These are phyloP conservation scores for Agaricus subrufescens DNA, from an alignment of 768 basidiomycete genomes.

Conservation along the genomic window DNA sequence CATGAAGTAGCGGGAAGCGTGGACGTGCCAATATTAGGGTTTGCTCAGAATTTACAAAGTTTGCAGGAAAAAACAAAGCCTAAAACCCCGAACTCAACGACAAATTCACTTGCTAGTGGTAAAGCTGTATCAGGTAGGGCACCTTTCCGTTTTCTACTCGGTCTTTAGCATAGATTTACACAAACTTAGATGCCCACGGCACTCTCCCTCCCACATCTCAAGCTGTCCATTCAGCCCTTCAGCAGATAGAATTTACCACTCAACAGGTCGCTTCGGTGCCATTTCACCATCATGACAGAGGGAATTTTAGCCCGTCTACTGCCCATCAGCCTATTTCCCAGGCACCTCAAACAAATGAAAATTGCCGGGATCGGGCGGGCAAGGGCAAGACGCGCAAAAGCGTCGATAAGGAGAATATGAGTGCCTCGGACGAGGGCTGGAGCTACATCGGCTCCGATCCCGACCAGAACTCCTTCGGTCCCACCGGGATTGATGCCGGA, in stretches of 20 bases:
- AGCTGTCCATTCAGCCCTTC: slow-evolving; percentile 33
- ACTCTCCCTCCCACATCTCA: slow-evolving; percentile 40
- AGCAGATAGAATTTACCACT: slow-evolving; percentile 40
- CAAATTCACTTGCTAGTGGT: background rate
- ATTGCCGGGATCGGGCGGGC: background rate
- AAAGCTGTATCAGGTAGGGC: background rate
- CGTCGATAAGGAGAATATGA: slow-evolving; percentile 42
- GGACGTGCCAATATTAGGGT: slow-evolving; percentile 14
- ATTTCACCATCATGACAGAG: background rate
- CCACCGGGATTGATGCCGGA: slow-evolving; percentile 25
- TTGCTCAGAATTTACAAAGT: slow-evolving; percentile 21
- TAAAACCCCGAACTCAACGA: background rate
- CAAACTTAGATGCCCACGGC: slow-evolving; percentile 15
- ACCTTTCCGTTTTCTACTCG: background rate
- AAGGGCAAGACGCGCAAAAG: slow-evolving; percentile 3
- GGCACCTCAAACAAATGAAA: background rate
- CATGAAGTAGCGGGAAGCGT: slow-evolving; percentile 3
- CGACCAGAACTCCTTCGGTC: slow-evolving; percentile 22
- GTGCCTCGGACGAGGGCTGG: slow-evolving; percentile 31
- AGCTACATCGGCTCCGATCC: slow-evolving; percentile 31
- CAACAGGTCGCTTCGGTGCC: background rate
- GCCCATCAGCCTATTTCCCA: background rate
- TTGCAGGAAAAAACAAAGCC: slow-evolving; percentile 13
- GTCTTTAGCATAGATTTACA: background rate
- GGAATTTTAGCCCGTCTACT: background rate